Conservation (phyloP, 2,329 filamentous ascomycete species). For the Arthrobotrys sinensis region DNA sequence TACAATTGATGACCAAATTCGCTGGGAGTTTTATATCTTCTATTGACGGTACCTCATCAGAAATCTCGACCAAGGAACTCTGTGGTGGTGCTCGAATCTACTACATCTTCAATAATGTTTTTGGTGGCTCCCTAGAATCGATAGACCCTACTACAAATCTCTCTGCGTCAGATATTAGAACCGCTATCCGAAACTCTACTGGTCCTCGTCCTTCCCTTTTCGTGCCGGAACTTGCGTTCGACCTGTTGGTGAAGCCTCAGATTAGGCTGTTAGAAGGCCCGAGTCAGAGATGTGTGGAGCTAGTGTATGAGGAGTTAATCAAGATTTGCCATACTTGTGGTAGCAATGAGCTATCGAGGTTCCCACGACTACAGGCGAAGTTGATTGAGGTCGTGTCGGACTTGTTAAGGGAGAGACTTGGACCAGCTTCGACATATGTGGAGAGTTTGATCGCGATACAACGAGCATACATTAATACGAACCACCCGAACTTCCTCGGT, state of each 20-base stretch:
- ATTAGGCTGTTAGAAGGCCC: conserved; percentile 97
- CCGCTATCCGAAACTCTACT: conserved; percentile 97
- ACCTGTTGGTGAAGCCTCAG: conserved; percentile 96
- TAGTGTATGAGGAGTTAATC: conserved; percentile 98
- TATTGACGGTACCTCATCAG: conserved; percentile 97
- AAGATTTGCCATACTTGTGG: conserved; percentile 99
- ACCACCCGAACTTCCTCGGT: conserved; percentile 97
- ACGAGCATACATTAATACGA: conserved; percentile 98
- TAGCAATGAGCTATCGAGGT: conserved; percentile 91
- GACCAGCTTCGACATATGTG: conserved; percentile 90
- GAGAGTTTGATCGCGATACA: conserved; percentile 98
- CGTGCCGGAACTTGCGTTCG: conserved; percentile 97
- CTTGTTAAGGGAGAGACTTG: conserved; percentile 89
- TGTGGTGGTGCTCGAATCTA: conserved; percentile 96
- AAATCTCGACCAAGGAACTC: conserved; percentile 98
- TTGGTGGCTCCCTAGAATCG: conserved; percentile 94
- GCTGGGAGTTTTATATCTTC: conserved; percentile 98
- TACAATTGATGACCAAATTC: conserved; percentile 98
- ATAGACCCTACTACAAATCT: conserved; percentile 97
- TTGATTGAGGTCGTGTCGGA: conserved; percentile 98
- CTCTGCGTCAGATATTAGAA: conserved; percentile 93
- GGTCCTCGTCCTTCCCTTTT: conserved; percentile 95
- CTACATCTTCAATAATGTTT: conserved; percentile 99
- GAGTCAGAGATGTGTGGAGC: conserved; percentile 94
- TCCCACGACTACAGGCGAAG: conserved; percentile 93